Conservation (phyloP, 2,329 filamentous ascomycete species). For the Dactylellina leptospora region DNA sequence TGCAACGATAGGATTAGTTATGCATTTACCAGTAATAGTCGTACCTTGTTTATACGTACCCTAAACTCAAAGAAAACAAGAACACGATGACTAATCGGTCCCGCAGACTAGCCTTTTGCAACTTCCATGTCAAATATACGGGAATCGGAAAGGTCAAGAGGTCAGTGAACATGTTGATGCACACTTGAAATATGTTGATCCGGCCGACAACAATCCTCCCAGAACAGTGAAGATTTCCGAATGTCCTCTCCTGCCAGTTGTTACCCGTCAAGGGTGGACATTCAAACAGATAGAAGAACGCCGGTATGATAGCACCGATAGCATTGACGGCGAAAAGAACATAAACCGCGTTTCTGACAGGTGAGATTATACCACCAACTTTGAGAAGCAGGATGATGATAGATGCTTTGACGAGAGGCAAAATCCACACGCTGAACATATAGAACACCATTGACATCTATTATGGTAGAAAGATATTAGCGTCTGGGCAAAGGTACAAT, state of each 20-base stretch:
- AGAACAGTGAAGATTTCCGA: constrained; percentile 41
- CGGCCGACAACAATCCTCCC: constrained; percentile 42
- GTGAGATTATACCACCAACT: constrained; percentile 48
- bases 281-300: constrained; percentile 49
- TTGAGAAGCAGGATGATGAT: constrained; percentile 50
- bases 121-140: constrained; percentile 48
- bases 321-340: constrained; percentile 39
- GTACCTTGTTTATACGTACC: too few relatives aligned
- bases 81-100: constrained; percentile 40
- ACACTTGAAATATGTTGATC: constrained; percentile 53
- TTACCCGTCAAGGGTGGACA: constrained; percentile 48
- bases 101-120: constrained; percentile 48
- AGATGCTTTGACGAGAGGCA: constrained; percentile 48
- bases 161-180: constrained; percentile 52
- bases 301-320: constrained; percentile 36
- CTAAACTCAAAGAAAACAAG: constrained; percentile 46
- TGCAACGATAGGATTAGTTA: background rate
- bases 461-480: background rate
- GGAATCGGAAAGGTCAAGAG: constrained; percentile 49
- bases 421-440: constrained; percentile 51
- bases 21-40: too few relatives aligned
- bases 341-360: constrained; percentile 37
- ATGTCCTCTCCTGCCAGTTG: constrained; percentile 44
- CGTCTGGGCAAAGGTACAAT: background rate
- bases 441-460: constrained; percentile 49